phyloP scores from a whole-genome alignment of 1,284 basidiomycete species.

The Moesziomyces globuligerus region DNA sequence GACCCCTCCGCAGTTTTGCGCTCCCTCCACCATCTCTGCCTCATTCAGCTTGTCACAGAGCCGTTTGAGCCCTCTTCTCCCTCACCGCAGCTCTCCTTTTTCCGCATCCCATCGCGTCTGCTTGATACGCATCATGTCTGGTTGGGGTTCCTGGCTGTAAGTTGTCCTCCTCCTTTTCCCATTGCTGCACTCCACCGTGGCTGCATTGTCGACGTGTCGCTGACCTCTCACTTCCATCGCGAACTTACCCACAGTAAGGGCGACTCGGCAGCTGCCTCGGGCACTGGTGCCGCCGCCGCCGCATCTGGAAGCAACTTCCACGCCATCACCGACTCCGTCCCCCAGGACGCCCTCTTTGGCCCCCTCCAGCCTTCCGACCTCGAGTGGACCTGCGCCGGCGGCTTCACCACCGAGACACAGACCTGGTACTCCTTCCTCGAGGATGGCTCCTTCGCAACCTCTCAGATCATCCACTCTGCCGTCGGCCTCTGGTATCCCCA shows the following conservation, averaged over 20 bases:
- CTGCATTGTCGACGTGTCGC: constrained; percentile 1
- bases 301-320: constrained; percentile 58
- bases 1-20: too few species aligned
- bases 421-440: constrained; percentile 84
- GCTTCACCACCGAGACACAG: constrained; percentile 93
- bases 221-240: background rate
- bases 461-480: constrained; percentile 93
- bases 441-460: constrained; percentile 84
- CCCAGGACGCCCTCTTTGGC: constrained; percentile 73
- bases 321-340: constrained; percentile 57
- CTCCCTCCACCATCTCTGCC: too few species aligned
- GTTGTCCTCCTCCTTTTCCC: too few species aligned
- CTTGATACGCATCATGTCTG: constrained; percentile 48
- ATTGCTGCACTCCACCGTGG: background rate
- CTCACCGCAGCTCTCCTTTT: too few species aligned
- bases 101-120: background rate
- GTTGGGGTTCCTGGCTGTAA: constrained; percentile 66
- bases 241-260: constrained; percentile 14
- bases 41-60: too few species aligned
- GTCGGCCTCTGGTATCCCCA: constrained; percentile 93
- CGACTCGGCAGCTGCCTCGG: constrained; percentile 22
- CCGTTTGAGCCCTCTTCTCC: too few species aligned
- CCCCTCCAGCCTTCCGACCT: constrained; percentile 77
- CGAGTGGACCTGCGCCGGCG: constrained; percentile 82
- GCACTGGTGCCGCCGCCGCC: constrained; percentile 17